Evolutionary conservation across 1,284 basidiomycete genomes (phyloP).

Genomic region (Microbotryum scabiosae): DNA sequence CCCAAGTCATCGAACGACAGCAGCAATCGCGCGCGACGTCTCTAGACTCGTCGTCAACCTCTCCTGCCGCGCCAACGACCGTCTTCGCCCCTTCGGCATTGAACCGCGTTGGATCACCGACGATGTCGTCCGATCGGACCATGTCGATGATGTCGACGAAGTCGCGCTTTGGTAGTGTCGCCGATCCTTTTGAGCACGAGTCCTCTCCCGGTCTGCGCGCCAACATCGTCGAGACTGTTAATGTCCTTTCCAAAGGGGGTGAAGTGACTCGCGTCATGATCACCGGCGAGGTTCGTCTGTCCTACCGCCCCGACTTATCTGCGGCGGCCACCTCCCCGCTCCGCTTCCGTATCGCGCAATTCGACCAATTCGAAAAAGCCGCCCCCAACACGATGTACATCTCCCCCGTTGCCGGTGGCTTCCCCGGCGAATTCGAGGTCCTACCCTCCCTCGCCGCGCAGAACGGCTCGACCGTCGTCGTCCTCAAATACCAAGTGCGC

Average conservation of each 20-base stretch:
- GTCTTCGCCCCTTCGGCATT: too few relatives aligned
- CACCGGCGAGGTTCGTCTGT: constrained; percentile 46
- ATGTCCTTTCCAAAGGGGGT: constrained; percentile 43
- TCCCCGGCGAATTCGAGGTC: constrained; percentile 45
- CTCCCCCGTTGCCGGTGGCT: constrained; percentile 38
- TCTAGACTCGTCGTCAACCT: neutral
- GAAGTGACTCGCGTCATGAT: constrained; percentile 44
- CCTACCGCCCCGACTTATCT: constrained; percentile 21
- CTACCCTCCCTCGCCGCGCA: constrained; percentile 39
- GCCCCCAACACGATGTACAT: constrained; percentile 48
- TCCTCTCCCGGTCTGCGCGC: constrained; percentile 39
- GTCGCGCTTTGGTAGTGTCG: neutral
- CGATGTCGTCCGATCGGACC: constrained; percentile 11
- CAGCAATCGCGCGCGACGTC: constrained; percentile 4
- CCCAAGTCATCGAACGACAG: constrained; percentile 12
- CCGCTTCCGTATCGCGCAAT: constrained; percentile 44
- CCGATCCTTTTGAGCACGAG: constrained; percentile 26
- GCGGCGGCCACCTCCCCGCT: constrained; percentile 12
- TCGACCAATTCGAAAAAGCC: constrained; percentile 47
- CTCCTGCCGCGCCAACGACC: neutral
- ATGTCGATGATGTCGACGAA: constrained; percentile 24
- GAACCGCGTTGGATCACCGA: neutral
- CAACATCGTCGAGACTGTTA: constrained; percentile 46
- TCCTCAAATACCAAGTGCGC: constrained; percentile 49
- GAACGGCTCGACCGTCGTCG: constrained; percentile 32